These are phyloP conservation scores for Protomyces lactucae-debilis DNA, from an alignment of 1,139 yeast species.

Conservation along the genomic window DNA sequence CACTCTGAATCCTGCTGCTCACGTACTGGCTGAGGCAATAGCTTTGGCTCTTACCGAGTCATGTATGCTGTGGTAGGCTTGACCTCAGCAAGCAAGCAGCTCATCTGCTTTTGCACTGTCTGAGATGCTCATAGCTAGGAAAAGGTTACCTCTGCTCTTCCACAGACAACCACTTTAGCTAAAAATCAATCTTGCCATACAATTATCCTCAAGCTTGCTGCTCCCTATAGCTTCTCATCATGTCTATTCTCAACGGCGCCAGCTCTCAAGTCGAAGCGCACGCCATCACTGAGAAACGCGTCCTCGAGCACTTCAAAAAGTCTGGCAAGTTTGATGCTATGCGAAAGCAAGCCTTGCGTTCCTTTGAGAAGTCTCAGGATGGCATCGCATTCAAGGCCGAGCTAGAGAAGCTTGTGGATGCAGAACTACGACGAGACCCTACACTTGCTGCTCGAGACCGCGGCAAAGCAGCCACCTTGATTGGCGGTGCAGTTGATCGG, in stretches of 20 bases:
- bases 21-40: too few species aligned
- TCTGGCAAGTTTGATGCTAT: conserved; percentile 21
- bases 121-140: too few species aligned
- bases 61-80: too few species aligned
- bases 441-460: conserved; percentile 20
- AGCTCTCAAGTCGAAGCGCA: neutral
- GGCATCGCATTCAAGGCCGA: conserved; percentile 13
- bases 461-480: conserved; percentile 23
- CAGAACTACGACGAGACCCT: conserved; percentile 17
- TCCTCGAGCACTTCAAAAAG: conserved; percentile 15
- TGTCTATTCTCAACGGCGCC: neutral
- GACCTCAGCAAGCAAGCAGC: too few species aligned
- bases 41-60: too few species aligned
- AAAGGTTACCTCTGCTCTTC: too few species aligned
- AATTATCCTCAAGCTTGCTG: too few species aligned
- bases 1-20: too few species aligned
- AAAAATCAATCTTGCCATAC: too few species aligned
- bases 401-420: conserved; percentile 12
- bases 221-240: neutral
- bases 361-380: conserved; percentile 10
- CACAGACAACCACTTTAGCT: too few species aligned
- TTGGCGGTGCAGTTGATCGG: conserved; percentile 24
- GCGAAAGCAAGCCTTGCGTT: conserved; percentile 2
- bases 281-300: conserved; percentile 4
- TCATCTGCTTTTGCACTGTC: too few species aligned